These are phyloP conservation scores for Pseudogymnoascus sp. DNA, from an alignment of 2,329 filamentous ascomycete species.

Conservation along the genomic window DNA sequence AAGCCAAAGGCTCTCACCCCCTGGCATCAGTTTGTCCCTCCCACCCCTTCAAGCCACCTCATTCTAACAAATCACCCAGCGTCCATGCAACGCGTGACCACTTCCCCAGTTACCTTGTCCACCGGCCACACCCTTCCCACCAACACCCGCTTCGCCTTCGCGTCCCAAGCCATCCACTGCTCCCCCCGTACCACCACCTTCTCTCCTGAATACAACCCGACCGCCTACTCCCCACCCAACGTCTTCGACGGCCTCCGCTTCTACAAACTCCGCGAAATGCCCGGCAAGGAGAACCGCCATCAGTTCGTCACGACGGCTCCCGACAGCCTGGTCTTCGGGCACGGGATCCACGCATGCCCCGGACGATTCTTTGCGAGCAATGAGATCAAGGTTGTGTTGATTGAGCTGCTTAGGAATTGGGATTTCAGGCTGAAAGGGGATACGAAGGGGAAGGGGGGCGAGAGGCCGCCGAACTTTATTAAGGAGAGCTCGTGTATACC, in stretches of 20 bases:
- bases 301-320: conserved; percentile 32
- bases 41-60: not conserved
- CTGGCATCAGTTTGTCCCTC: conserved; percentile 24
- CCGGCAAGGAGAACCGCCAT: conserved; percentile 26
- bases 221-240: conserved; percentile 10
- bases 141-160: conserved; percentile 26
- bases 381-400: conserved; percentile 34
- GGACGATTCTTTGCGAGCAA: conserved; percentile 36
- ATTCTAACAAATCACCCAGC: conserved; percentile 12
- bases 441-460: conserved; percentile 68
- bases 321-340: conserved; percentile 33
- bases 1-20: conserved; percentile 31
- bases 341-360: conserved; percentile 38
- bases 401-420: conserved; percentile 29
- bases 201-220: conserved; percentile 23
- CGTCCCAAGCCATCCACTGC: conserved; percentile 24
- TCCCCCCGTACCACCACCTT: conserved; percentile 21
- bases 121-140: conserved; percentile 30
- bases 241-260: conserved; percentile 24
- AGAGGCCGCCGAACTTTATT: conserved; percentile 57
- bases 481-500: conserved; percentile 11
- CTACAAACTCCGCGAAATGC: conserved; percentile 18
- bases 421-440: conserved; percentile 52
- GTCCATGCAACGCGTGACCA: conserved; percentile 19
- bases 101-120: conserved; percentile 26